phyloP scores from a whole-genome alignment of 2,329 filamentous ascomycete genomes.

The Pseudonectria foliicola region DNA sequence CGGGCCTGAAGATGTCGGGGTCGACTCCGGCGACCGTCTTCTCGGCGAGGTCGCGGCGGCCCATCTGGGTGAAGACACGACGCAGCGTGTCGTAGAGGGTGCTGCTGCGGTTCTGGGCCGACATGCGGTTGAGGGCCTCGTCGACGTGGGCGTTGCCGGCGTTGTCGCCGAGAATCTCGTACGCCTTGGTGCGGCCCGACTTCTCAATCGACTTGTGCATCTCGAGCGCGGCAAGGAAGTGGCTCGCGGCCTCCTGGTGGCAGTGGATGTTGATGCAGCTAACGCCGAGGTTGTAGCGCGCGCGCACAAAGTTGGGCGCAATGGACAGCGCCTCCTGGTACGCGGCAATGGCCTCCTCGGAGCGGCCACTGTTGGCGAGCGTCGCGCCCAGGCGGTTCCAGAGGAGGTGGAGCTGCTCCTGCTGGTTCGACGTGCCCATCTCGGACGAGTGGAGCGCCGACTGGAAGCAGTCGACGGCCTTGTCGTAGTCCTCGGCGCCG shows the following conservation, averaged over 20 bases:
- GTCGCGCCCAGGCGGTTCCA: conserved; percentile 98
- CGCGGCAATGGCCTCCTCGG: conserved; percentile 92
- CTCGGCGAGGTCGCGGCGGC: conserved; percentile 77
- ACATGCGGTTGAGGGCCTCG: conserved; percentile 74
- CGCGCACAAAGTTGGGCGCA: conserved; percentile 93
- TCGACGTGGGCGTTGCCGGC: conserved; percentile 42
- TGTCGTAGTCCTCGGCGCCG: conserved; percentile 94
- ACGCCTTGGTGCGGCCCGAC: conserved; percentile 73
- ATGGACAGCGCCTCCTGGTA: conserved; percentile 89
- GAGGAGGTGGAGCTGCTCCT: conserved; percentile 81
- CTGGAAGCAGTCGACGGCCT: conserved; percentile 97
- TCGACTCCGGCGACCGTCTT: conserved; percentile 85
- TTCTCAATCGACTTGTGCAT: conserved; percentile 95
- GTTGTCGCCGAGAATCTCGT: conserved; percentile 65
- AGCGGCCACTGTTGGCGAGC: conserved; percentile 86
- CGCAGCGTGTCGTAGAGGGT: conserved; percentile 93
- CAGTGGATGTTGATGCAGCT: conserved; percentile 97
- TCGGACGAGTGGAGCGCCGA: conserved; percentile 82
- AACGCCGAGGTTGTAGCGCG: conserved; percentile 93
- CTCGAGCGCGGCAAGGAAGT: conserved; percentile 81
- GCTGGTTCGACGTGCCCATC: conserved; percentile 73
- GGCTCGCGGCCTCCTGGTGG: conserved; percentile 84
- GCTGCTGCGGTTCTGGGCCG: conserved; percentile 91
- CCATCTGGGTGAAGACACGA: conserved; percentile 96
- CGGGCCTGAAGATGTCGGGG: conserved; percentile 77